These are phyloP conservation scores for Globisporangium yorkense DNA, from an alignment of 352 stramenopile species.

Conservation along the genomic window DNA sequence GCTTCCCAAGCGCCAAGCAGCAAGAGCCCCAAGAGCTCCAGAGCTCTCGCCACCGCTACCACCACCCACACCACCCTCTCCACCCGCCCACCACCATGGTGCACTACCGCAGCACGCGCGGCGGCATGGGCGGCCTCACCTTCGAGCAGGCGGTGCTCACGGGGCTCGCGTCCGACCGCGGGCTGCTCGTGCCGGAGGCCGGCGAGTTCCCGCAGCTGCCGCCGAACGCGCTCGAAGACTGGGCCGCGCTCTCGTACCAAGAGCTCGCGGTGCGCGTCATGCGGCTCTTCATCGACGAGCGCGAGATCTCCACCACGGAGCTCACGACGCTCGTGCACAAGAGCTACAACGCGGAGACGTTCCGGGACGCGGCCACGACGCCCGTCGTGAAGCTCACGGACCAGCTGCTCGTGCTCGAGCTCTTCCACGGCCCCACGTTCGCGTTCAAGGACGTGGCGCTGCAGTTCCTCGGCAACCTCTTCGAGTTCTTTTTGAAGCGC, in stretches of 20 bases:
- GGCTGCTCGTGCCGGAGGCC: constrained; percentile 77
- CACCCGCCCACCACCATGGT: constrained; percentile 40
- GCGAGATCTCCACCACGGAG: constrained; percentile 90
- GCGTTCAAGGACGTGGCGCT: constrained; percentile 99
- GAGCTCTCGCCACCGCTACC: not conserved
- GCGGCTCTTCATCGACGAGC: constrained; percentile 93
- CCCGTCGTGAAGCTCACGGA: constrained; percentile 90
- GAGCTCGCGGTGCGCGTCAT: constrained; percentile 95
- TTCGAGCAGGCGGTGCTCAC: constrained; percentile 88
- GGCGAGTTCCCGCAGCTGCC: constrained; percentile 75
- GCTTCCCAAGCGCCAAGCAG: not conserved
- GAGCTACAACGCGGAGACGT: constrained; percentile 90
- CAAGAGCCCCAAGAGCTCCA: not conserved
- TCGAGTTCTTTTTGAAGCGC: constrained; percentile 97
- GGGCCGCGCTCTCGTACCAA: constrained; percentile 91
- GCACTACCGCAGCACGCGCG: constrained; percentile 80
- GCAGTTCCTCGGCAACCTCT: constrained; percentile 98
- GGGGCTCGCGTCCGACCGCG: constrained; percentile 76
- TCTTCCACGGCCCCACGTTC: constrained; percentile 99
- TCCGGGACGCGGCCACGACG: constrained; percentile 92
- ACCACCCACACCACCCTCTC: not conserved
- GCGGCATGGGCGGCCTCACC: constrained; percentile 68
- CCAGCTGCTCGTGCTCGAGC: constrained; percentile 91
- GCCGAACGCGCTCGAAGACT: constrained; percentile 57
- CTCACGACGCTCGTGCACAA: constrained; percentile 89